Evolutionary conservation across 345 rosid species (phyloP), one percentile per base, ranked within the genome.

Genomic region (Eucalyptus erythrocorys): DNA sequence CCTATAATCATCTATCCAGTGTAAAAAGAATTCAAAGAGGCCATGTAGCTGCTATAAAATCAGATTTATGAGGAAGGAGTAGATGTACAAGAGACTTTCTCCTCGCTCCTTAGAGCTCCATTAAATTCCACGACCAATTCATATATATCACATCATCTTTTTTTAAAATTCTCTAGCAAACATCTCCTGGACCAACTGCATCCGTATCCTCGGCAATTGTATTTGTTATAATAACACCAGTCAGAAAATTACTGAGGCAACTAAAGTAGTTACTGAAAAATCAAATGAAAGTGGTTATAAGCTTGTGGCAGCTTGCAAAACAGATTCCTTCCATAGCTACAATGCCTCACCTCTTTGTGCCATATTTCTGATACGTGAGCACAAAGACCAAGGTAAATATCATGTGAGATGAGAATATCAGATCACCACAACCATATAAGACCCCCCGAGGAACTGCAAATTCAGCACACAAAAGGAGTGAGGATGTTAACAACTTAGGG

Each of bases 361-460:
- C 99, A 90, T 98, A 97, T 92, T 96, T 97, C 94, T 98, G 99
- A 91, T 97, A 98, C 13, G 98, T 94, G 81, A 91, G 97, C 88
- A 98, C 99, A 91, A 98, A 98, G 85, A 97, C 98, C 6, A 98
- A 93, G 64, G 99, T 96, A 89, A 98, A 98, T 90, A 98, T 98
- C 99, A 97, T 98, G 91, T 98, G 99, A 13, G 99, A 98, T 87
- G 99, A 98, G 91, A 98, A 98, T 59, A 98, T 98, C 93, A 98
- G 91, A 93, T 98, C 99, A 89, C 99, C 99, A 87, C 99, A 98
- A 42, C 99, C 99, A 88, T 95, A 97, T 68, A 94, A 92, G 50
- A 95, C 95, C 42, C 99, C 99, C 55, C 94, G 95, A 87, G 99
- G 98, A 95, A 98, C 99, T 98, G 98, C 93, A 87, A 45, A 91